A percentile compares a stretch with the other conserved stretches of the same genome.
Conservation (phyloP, 116 monocot species). For the Papilionanthe hybrid region DNA sequence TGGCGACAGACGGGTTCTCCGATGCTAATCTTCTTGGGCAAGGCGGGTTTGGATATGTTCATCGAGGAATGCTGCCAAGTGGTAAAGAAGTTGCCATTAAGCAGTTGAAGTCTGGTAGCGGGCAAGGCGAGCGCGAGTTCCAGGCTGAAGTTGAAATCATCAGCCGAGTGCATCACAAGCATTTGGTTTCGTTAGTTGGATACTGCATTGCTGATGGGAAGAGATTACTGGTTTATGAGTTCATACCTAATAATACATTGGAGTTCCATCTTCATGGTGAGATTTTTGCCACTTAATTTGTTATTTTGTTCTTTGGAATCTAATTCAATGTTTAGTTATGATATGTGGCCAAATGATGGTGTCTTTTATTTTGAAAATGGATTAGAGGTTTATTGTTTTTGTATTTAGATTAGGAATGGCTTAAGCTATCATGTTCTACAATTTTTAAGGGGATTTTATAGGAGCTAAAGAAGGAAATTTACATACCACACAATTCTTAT, state of each 20-base stretch:
- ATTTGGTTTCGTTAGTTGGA: conserved; percentile 40
- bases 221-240: conserved; percentile 45
- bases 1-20: conserved; percentile 41
- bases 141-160: conserved; percentile 49
- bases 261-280: conserved; percentile 51
- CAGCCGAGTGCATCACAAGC: conserved; percentile 46
- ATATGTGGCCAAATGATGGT: no score
- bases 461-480: no score
- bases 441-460: no score
- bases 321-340: background rate
- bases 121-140: conserved; percentile 50
- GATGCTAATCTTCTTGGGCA: conserved; percentile 47
- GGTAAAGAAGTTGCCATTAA: conserved; percentile 44
- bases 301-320: background rate
- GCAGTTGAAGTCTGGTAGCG: conserved; percentile 39
- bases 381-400: no score
- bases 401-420: no score
- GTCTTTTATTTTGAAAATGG: no score
- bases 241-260: conserved; percentile 38
- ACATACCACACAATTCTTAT: no score
- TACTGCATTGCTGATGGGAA: conserved; percentile 35
- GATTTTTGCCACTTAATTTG: background rate
- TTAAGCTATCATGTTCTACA: no score
- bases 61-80: conserved; percentile 34
- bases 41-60: conserved; percentile 49